A percentile compares a stretch with the other conserved stretches of the same genome.
Conservation (phyloP, 441 rosid species). For the Pelargonium australe region DNA sequence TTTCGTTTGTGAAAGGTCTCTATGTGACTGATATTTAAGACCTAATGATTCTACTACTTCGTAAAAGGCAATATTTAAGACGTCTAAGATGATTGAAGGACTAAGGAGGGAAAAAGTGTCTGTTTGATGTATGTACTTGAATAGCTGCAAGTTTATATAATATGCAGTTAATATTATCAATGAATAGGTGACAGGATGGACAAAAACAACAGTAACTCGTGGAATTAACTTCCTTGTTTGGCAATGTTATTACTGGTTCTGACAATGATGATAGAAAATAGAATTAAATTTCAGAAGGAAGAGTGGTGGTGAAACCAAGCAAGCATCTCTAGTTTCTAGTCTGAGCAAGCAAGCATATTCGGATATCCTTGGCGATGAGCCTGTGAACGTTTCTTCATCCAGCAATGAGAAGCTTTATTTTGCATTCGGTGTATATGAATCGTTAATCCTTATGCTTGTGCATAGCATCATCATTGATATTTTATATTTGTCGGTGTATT, state of each 20-base stretch:
- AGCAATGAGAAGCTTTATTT: background rate
- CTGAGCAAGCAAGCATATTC: constrained; percentile 20
- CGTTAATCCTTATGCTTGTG: constrained; percentile 6
- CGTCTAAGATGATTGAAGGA: background rate
- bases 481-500: background rate
- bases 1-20: constrained; percentile 5
- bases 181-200: background rate
- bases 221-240: background rate
- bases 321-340: constrained; percentile 16
- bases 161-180: background rate
- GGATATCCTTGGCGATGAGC: constrained; percentile 19
- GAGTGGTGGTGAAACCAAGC: constrained; percentile 28
- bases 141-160: background rate
- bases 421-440: background rate
- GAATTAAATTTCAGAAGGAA: background rate
- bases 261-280: too few species aligned
- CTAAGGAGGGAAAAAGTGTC: background rate
- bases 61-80: too few species aligned
- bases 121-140: constrained; percentile 5
- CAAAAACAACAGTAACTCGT: constrained; percentile 2
- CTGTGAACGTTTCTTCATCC: background rate
- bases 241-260: background rate
- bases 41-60: background rate
- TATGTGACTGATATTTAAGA: background rate
- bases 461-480: too few species aligned